phyloP scores from a whole-genome alignment of 1,139 yeast genomes.

The Suhomyces taliae region DNA sequence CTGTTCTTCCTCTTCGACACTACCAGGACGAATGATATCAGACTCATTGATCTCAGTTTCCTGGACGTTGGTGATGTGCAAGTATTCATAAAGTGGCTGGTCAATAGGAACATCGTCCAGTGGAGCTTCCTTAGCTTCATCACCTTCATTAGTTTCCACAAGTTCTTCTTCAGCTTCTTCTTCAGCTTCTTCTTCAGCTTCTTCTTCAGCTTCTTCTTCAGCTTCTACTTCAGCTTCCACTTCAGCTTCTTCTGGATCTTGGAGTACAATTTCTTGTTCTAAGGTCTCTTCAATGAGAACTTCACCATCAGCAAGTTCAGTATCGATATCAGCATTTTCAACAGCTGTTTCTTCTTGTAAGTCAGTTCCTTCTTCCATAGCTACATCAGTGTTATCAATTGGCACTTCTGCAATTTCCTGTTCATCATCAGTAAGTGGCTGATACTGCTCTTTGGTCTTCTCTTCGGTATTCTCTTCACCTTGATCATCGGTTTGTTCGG shows the following conservation, averaged over 20 bases:
- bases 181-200: neutral
- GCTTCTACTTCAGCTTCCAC: neutral
- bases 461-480: neutral
- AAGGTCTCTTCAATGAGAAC: neutral
- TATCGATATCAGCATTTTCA: conserved; percentile 8
- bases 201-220: neutral
- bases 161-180: conserved; percentile 8
- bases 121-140: neutral
- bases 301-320: too few species aligned
- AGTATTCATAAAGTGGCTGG: neutral
- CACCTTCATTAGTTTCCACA: conserved; percentile 9
- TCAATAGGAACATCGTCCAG: neutral
- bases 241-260: neutral
- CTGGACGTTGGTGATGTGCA: neutral
- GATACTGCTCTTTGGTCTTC: neutral
- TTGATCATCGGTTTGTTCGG: neutral
- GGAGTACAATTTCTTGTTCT: neutral
- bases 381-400: neutral
- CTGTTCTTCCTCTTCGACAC: conserved; percentile 4
- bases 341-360: neutral
- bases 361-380: conserved; percentile 4
- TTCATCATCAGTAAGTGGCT: neutral
- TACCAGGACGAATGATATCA: conserved; percentile 4
- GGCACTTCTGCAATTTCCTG: neutral
- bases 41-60: neutral